Evolutionary conservation across 2,329 filamentous ascomycete genomes (phyloP), one percentile per base, ranked within the genome.

Genomic region (Fusarium ambrosium): DNA sequence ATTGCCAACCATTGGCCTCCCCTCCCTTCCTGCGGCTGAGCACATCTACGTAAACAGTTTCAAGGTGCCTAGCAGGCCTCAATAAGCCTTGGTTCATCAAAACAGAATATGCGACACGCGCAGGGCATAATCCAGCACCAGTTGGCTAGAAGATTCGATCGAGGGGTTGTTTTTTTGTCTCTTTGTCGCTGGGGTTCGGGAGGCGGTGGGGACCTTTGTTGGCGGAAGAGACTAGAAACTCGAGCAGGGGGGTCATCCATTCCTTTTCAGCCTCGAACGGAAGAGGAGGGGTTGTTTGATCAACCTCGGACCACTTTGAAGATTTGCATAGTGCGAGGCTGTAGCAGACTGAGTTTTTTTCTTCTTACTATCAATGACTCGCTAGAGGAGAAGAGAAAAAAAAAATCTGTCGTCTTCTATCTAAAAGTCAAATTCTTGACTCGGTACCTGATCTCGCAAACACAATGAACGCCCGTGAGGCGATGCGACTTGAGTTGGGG

Each of bases 121-220:
- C 43, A 48, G 14, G 24, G 45, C 32, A 37, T 16, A 51, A 51
- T 22, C 56, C 37, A 29, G 62, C 4, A 34, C 27, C 13, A 62
- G 68, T 66, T 48, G 69, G 69, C 76, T 78, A 78, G 76, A 78
- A 78, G 76, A 59, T 78, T 78, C 76, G 76, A 76, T 65, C 58
- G 58, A 73, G 69, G 72, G 72, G 69, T 62, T 14, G 32, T 41
- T 41, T 22, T n/a, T 16, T n/a, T 37, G 20, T n/a, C 20, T 61
- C 43, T 69, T 51, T 27, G 14, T 67, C 55, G 56, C 71, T 62
- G 63, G 56, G 72, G 53, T 53, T 53, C 18, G 27, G 48, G 36
- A 72, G 74, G 72, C 72, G 72, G 72, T 75, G 65, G 71, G 69
- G 16, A 68, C 73, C 64, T 53, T 73, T 60, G 22, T 45, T 32